These are phyloP conservation scores for Nicotiana noctiflora DNA, from an alignment of 257 asterid genomes.

Conservation along the genomic window DNA sequence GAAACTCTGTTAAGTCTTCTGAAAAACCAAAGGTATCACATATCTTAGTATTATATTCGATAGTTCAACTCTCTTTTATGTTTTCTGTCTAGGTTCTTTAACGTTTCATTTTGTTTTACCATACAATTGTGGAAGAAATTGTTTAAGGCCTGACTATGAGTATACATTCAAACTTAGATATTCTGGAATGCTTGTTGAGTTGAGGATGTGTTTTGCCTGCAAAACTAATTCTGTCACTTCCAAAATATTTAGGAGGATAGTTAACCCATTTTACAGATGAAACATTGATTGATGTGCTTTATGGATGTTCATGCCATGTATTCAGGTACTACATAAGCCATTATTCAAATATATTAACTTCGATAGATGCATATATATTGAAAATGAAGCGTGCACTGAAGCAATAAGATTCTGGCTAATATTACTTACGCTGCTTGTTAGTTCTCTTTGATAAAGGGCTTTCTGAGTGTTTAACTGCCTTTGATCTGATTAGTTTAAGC, in stretches of 20 bases:
- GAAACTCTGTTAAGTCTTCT: constrained; percentile 30
- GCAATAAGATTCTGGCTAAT: not conserved
- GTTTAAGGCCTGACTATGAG: not conserved
- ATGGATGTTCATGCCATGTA: not conserved
- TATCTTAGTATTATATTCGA: not conserved
- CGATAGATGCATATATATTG: not conserved
- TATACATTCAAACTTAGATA: not conserved
- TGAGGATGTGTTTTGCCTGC: not conserved
- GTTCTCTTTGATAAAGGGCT: not conserved
- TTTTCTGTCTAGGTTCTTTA: not conserved
- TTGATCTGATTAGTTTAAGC: not conserved
- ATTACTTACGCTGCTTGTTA: not conserved
- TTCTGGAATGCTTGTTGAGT: not conserved
- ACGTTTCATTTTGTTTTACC: not conserved
- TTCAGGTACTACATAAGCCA: not conserved
- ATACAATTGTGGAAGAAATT: not conserved
- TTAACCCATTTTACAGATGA: not conserved
- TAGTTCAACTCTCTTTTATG: not conserved
- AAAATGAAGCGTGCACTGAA: not conserved
- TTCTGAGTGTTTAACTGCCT: not conserved
- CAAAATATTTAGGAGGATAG: not conserved
- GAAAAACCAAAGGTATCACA: constrained; percentile 53
- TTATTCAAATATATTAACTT: not conserved
- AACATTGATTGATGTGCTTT: not conserved
- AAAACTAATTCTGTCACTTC: not conserved